phyloP scores from a whole-genome alignment of 352 stramenopile species.

The Phytophthora melonis region DNA sequence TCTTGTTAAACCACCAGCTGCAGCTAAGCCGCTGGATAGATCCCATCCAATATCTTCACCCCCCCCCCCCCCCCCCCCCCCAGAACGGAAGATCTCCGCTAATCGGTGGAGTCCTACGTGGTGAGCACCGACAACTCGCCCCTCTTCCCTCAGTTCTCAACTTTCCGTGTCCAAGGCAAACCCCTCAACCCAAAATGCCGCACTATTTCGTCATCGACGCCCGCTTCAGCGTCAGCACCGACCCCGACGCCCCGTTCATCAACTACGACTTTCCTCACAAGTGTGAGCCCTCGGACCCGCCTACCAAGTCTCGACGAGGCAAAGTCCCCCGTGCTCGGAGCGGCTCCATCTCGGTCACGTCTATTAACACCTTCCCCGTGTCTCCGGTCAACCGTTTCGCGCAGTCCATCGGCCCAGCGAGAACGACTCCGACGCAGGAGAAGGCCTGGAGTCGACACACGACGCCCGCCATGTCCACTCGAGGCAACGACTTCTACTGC shows the following conservation, averaged over 20 bases:
- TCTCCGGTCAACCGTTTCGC: conserved; percentile 38
- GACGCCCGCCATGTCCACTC: conserved; percentile 24
- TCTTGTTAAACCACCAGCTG: no score
- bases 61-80: no score
- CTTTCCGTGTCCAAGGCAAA: conserved; percentile 2
- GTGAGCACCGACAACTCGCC: no score
- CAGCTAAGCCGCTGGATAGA: no score
- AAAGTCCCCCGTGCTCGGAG: conserved; percentile 32
- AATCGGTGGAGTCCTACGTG: neutral
- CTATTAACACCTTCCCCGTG: conserved; percentile 1
- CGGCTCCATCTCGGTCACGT: conserved; percentile 34
- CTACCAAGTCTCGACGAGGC: conserved; percentile 6
- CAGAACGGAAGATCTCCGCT: conserved; percentile 16
- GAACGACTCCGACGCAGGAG: conserved; percentile 5
- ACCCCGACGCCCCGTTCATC: conserved; percentile 5
- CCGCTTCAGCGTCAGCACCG: conserved; percentile 31
- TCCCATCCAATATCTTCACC: neutral
- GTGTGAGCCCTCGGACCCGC: neutral
- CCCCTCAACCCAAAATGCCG: conserved; percentile 23
- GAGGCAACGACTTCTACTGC: conserved; percentile 15
- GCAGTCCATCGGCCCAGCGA: conserved; percentile 33
- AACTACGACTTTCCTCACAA: conserved; percentile 1
- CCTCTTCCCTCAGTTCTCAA: conserved; percentile 11
- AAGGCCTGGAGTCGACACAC: conserved; percentile 31
- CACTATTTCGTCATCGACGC: conserved; percentile 43